Conservation (phyloP, 257 asterid genomes). For the Rehmannia glutinosa region DNA sequence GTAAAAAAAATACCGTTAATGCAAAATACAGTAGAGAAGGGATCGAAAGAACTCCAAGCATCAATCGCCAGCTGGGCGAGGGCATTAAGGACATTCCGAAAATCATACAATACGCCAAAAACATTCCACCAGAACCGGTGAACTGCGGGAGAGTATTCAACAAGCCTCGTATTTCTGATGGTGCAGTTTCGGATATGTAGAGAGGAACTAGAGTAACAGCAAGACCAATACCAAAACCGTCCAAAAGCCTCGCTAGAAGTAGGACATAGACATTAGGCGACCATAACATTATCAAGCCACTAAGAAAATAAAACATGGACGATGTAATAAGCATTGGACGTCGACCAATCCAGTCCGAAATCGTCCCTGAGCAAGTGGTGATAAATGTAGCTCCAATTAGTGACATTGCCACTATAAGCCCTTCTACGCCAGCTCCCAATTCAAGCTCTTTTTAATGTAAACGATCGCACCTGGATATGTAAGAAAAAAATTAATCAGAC, state of each 20-base stretch:
- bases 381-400: conserved; percentile 77
- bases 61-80: conserved; percentile 73
- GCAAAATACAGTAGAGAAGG: conserved; percentile 66
- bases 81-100: conserved; percentile 63
- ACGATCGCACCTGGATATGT: conserved; percentile 52
- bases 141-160: conserved; percentile 81
- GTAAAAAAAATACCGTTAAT: conserved; percentile 52
- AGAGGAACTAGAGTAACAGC: conserved; percentile 76
- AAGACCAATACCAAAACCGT: conserved; percentile 76
- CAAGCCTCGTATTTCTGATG: conserved; percentile 70
- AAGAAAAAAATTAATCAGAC: background rate
- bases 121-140: conserved; percentile 75
- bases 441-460: conserved; percentile 70
- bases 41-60: conserved; percentile 76
- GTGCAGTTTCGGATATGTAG: conserved; percentile 85
- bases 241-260: conserved; percentile 67
- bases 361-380: conserved; percentile 76
- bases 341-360: conserved; percentile 61
- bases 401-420: conserved; percentile 78
- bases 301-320: conserved; percentile 59
- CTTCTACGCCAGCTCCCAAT: conserved; percentile 49
- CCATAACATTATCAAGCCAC: conserved; percentile 82
- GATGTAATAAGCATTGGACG: conserved; percentile 81
- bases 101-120: conserved; percentile 70
- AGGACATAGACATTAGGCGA: conserved; percentile 71